These are phyloP conservation scores for Spongiforma sp. DNA, from an alignment of 1,284 basidiomycete genomes.

Conservation along the genomic window DNA sequence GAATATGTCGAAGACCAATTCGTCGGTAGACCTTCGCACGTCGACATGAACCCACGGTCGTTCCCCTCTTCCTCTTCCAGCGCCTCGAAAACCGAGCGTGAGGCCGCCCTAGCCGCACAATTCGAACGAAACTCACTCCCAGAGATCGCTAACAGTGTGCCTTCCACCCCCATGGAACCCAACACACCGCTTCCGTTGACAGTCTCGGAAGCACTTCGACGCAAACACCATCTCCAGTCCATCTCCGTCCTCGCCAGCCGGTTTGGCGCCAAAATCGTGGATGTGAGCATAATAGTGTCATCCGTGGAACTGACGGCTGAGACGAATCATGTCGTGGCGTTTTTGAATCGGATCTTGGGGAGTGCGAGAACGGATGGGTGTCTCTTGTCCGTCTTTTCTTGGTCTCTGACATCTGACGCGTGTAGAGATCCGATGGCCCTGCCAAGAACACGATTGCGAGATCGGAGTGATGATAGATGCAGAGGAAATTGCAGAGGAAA, in stretches of 20 bases:
- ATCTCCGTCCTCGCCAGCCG: conserved; percentile 87
- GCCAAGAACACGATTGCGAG: conserved; percentile 84
- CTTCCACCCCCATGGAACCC: conserved; percentile 11
- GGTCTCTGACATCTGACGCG: not conserved
- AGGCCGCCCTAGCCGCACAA: conserved; percentile 75
- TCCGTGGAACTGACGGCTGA: conserved; percentile 97
- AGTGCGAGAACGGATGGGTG: conserved; percentile 92
- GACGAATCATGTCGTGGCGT: conserved; percentile 90
- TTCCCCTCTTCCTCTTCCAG: conserved; percentile 27
- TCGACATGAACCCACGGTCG: conserved; percentile 28
- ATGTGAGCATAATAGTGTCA: conserved; percentile 92
- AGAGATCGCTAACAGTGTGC: too few relatives aligned
- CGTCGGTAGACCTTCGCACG: conserved; percentile 81
- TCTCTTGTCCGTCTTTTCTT: not conserved
- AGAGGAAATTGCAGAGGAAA: conserved; percentile 53
- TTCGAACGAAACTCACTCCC: conserved; percentile 63
- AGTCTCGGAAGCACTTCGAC: conserved; percentile 85
- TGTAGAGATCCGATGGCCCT: conserved; percentile 89
- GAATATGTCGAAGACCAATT: conserved; percentile 96
- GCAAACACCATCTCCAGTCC: conserved; percentile 89
- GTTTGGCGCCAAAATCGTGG: conserved; percentile 92
- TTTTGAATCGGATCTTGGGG: conserved; percentile 91
- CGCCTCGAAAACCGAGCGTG: conserved; percentile 65
- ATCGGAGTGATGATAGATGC: too few relatives aligned
- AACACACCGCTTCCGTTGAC: conserved; percentile 57